These are phyloP conservation scores for Grosmannia huntii DNA, from an alignment of 2,329 filamentous ascomycete genomes.

Conservation along the genomic window DNA sequence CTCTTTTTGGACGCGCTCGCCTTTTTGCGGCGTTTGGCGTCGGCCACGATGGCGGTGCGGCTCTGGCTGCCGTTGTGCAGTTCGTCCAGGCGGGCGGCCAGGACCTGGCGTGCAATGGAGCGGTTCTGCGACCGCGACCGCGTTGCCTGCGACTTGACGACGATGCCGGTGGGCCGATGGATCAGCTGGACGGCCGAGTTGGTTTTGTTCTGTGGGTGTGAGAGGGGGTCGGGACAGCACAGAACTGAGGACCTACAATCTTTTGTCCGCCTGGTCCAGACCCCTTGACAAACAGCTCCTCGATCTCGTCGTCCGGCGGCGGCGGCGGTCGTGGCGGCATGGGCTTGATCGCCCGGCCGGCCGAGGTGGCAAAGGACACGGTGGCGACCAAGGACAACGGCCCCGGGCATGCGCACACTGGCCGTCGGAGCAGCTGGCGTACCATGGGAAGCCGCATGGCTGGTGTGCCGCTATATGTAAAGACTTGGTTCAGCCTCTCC, in stretches of 20 bases:
- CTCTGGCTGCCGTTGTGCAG: constrained; percentile 58
- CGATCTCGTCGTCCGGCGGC: constrained; percentile 66
- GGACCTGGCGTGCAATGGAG: constrained; percentile 64
- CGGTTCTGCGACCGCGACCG: constrained; percentile 78
- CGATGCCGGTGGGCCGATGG: constrained; percentile 79
- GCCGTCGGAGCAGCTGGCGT: not conserved
- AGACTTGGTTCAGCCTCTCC: not conserved
- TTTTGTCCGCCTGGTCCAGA: constrained; percentile 91
- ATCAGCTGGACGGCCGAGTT: constrained; percentile 87
- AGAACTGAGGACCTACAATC: constrained; percentile 46
- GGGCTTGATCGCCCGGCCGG: constrained; percentile 30
- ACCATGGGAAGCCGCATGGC: not conserved
- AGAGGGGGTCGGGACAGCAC: not conserved
- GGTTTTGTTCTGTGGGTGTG: constrained; percentile 66
- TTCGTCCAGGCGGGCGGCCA: constrained; percentile 65
- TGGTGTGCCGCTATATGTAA: too few relatives aligned
- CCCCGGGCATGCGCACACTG: not conserved
- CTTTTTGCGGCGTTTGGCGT: constrained; percentile 52
- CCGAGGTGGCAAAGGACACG: not conserved
- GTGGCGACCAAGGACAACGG: not conserved
- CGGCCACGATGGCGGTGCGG: constrained; percentile 50
- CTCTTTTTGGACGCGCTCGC: constrained; percentile 73
- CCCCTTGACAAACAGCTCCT: constrained; percentile 79
- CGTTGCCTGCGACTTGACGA: constrained; percentile 89
- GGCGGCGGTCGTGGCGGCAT: constrained; percentile 64